These are phyloP conservation scores for Suillus cothurnatus DNA, from an alignment of 768 basidiomycete genomes.

Conservation along the genomic window DNA sequence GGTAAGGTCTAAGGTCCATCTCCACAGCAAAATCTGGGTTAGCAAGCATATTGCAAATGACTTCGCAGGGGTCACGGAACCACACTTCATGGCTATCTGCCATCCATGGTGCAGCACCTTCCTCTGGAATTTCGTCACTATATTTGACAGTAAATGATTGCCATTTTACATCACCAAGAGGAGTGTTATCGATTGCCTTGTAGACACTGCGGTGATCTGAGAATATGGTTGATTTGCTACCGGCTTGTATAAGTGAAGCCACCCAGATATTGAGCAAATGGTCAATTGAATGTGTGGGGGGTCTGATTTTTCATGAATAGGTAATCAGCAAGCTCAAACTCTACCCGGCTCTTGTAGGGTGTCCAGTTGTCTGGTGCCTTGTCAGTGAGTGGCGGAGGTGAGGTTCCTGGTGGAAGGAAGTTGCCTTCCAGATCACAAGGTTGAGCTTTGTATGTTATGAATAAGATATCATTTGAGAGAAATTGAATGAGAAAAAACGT, in stretches of 20 bases:
- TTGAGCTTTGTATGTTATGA: background rate
- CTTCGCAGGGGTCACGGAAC: slow-evolving; percentile 22
- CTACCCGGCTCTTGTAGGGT: slow-evolving; percentile 15
- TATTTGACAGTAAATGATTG: slow-evolving; percentile 23
- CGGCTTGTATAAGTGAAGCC: slow-evolving; percentile 12
- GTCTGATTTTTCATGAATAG: slow-evolving; percentile 23
- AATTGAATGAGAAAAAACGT: background rate
- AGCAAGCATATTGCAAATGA: slow-evolving; percentile 21
- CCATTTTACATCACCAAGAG: slow-evolving; percentile 33
- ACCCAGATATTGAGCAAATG: slow-evolving; percentile 22
- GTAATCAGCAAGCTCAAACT: slow-evolving; percentile 25
- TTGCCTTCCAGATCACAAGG: slow-evolving; percentile 13
- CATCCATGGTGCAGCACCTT: slow-evolving; percentile 29
- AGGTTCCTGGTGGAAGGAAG: too few relatives aligned
- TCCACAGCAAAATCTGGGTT: slow-evolving; percentile 25
- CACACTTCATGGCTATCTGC: slow-evolving; percentile 27
- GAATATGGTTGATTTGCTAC: slow-evolving; percentile 28
- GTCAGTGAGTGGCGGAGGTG: slow-evolving; percentile 2
- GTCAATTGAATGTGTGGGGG: slow-evolving; percentile 20
- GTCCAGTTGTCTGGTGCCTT: slow-evolving; percentile 12
- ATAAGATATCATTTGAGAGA: background rate
- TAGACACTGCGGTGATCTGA: slow-evolving; percentile 22
- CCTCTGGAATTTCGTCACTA: slow-evolving; percentile 16
- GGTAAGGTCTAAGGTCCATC: slow-evolving; percentile 22
- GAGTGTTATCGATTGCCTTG: slow-evolving; percentile 27